Conservation (phyloP, 2,329 filamentous ascomycete species). For the Claviceps sorghi region DNA sequence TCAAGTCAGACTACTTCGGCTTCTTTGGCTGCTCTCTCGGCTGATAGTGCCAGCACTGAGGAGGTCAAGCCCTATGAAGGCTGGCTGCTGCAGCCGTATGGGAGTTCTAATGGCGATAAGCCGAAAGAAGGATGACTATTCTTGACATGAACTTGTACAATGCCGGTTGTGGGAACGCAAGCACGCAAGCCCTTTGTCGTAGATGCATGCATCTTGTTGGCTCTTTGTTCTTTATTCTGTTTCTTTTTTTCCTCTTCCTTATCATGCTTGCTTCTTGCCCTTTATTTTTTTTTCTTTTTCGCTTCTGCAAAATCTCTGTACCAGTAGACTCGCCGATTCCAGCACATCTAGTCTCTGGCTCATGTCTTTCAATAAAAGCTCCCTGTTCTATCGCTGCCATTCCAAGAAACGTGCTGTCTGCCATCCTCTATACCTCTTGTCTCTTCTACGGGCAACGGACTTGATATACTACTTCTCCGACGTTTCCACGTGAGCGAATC, state of each 20-base stretch:
- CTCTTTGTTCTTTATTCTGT: neutral
- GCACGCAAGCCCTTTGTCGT: neutral
- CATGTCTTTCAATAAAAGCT: neutral
- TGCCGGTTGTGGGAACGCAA: neutral
- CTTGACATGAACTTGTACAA: slow-evolving; percentile 9
- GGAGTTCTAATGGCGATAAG: slow-evolving; percentile 17
- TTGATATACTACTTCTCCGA: neutral
- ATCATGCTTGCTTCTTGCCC: neutral
- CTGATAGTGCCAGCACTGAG: slow-evolving; percentile 18
- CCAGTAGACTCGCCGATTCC: neutral
- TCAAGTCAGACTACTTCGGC: slow-evolving; percentile 16
- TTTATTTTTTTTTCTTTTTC: neutral
- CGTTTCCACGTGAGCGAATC: neutral
- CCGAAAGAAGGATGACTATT: slow-evolving; percentile 20
- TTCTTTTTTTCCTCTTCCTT: neutral
- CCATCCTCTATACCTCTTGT: neutral
- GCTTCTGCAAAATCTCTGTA: neutral
- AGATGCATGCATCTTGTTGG: neutral
- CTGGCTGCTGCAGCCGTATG: slow-evolving; percentile 24
- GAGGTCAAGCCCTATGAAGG: slow-evolving; percentile 22
- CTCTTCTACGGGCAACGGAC: neutral
- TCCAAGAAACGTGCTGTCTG: neutral
- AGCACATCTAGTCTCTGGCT: neutral
- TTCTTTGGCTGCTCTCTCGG: slow-evolving; percentile 16
- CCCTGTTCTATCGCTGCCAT: neutral